Conservation (phyloP, 2,329 filamentous ascomycete species). For the Hirsutella minnesotensis region DNA sequence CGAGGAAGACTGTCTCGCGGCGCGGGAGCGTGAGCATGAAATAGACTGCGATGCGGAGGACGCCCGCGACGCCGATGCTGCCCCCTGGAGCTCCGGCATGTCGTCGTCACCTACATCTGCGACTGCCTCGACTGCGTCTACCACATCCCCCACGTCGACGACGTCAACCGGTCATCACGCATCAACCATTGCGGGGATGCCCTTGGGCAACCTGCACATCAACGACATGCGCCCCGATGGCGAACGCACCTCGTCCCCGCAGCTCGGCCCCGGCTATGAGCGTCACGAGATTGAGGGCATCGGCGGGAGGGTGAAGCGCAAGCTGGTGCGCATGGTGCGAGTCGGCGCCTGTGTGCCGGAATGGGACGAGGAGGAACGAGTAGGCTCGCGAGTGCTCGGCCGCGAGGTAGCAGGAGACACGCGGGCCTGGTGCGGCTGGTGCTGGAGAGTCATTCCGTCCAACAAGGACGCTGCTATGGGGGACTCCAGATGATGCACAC, state of each 20-base stretch:
- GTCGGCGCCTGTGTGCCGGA: conserved; percentile 80
- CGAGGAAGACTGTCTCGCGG: conserved; percentile 63
- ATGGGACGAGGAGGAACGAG: conserved; percentile 64
- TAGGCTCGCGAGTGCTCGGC: conserved; percentile 48
- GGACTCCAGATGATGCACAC: not conserved
- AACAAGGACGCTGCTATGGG: conserved; percentile 24
- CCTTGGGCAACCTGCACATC: conserved; percentile 14
- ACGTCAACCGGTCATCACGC: not conserved
- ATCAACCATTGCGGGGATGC: conserved; percentile 4
- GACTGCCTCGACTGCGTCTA: conserved; percentile 7
- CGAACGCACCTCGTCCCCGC: conserved; percentile 32
- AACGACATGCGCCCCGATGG: conserved; percentile 20
- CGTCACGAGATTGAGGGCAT: conserved; percentile 87
- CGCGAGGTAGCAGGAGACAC: conserved; percentile 57
- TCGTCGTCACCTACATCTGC: too few species aligned
- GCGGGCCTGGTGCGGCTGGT: conserved; percentile 91
- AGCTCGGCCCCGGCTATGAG: conserved; percentile 61
- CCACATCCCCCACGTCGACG: not conserved
- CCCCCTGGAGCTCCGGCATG: conserved; percentile 9
- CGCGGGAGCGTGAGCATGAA: conserved; percentile 68
- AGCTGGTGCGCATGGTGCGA: conserved; percentile 68
- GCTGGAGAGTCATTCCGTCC: conserved; percentile 60
- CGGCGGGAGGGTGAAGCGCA: conserved; percentile 77
- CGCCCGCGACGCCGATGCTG: conserved; percentile 33
- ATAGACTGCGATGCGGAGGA: conserved; percentile 78